These are phyloP conservation scores for Euphorbia celastroides DNA, from an alignment of 441 rosid species.

Conservation along the genomic window DNA sequence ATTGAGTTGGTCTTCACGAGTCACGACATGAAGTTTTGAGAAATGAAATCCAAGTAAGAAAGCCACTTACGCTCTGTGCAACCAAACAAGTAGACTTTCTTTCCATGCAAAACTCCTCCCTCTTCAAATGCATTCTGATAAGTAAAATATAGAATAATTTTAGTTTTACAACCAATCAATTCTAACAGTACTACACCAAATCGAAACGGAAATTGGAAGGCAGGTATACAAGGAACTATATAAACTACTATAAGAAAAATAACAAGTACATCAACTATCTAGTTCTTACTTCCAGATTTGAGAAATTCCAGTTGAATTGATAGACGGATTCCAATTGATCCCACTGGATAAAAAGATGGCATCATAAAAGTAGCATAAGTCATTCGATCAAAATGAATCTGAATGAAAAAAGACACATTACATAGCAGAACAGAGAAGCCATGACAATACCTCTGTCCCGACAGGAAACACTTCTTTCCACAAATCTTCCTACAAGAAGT, in stretches of 20 bases:
- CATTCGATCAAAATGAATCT: too few relatives aligned
- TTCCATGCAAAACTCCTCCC: slow-evolving; percentile 68
- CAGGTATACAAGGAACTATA: neutral
- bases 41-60: slow-evolving; percentile 4
- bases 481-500: slow-evolving; percentile 65
- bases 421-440: slow-evolving; percentile 8
- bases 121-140: slow-evolving; percentile 86
- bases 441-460: slow-evolving; percentile 82
- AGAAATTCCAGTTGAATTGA: slow-evolving; percentile 75
- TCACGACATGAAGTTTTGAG: neutral
- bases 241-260: neutral
- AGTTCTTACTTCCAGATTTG: slow-evolving; percentile 71
- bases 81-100: slow-evolving; percentile 80
- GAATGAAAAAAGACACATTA: too few relatives aligned
- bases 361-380: slow-evolving; percentile 17
- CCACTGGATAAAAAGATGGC: slow-evolving; percentile 56
- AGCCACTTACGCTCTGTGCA: slow-evolving; percentile 87
- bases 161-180: slow-evolving; percentile 14
- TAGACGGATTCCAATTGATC: slow-evolving; percentile 74
- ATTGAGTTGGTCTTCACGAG: neutral
- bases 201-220: neutral
- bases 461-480: slow-evolving; percentile 91
- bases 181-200: neutral
- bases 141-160: slow-evolving; percentile 14
- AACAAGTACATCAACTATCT: slow-evolving; percentile 10